Evolutionary conservation across 208 protist genomes (phyloP).

Genomic region (Histomonas meleagridis): DNA sequence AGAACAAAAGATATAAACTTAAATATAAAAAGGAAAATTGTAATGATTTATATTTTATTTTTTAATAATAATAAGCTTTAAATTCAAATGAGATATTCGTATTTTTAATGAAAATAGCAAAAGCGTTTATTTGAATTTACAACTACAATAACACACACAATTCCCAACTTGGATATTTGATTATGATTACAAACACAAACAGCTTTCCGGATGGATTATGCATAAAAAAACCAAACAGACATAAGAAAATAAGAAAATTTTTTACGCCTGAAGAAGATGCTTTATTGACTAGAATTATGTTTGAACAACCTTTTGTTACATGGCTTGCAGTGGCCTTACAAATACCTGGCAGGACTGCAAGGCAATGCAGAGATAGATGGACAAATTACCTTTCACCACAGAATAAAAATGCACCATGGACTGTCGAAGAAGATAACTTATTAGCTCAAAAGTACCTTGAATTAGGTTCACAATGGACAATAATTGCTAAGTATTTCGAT

Average conservation of each 20-base stretch:
- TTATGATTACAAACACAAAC: too few relatives aligned
- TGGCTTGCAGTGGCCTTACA: background rate
- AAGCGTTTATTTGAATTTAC: too few relatives aligned
- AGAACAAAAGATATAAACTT: too few relatives aligned
- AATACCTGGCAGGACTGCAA: background rate
- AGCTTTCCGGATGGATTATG: too few relatives aligned
- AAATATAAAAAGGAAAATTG: too few relatives aligned
- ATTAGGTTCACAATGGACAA: background rate
- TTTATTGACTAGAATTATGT: background rate
- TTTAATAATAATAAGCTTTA: too few relatives aligned
- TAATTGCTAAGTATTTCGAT: constrained; percentile 21
- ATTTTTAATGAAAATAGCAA: too few relatives aligned
- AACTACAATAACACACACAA: too few relatives aligned
- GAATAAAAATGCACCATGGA: constrained; percentile 9
- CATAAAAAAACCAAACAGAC: too few relatives aligned
- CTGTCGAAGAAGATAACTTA: background rate
- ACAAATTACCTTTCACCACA: background rate
- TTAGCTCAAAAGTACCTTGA: background rate
- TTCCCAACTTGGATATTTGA: too few relatives aligned
- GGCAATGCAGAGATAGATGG: background rate
- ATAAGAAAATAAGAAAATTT: background rate
- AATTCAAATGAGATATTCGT: too few relatives aligned
- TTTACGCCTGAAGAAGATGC: background rate
- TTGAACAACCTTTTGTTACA: background rate
- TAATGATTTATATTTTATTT: too few relatives aligned